Evolutionary conservation across 192 early-diverging fungal genomes (phyloP).

Genomic region (Entomortierella lignicola): DNA sequence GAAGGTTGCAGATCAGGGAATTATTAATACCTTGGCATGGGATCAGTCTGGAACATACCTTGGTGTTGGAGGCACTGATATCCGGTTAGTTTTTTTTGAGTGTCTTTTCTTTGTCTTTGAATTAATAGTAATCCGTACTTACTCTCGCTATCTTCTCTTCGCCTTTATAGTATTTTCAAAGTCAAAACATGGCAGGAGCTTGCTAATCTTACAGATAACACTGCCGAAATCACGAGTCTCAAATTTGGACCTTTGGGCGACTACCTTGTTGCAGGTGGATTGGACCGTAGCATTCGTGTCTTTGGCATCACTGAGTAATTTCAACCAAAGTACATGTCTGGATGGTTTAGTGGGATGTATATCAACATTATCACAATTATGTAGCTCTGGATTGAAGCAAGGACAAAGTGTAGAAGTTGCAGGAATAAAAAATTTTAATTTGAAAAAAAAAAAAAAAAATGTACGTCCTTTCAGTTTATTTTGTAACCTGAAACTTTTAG

Average conservation of each 20-base stretch:
- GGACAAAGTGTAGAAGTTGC: no score
- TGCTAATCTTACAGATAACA: conserved; percentile 61
- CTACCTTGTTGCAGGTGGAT: conserved; percentile 61
- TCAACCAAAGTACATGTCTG: no score
- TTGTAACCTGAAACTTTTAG: background rate
- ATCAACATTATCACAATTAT: no score
- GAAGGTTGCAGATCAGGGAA: conserved; percentile 64
- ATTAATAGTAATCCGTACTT: background rate
- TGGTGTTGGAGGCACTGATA: conserved; percentile 73
- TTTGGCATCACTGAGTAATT: conserved; percentile 57
- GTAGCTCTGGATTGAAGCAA: no score
- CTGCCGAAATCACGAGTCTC: conserved; percentile 64
- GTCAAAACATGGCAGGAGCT: conserved; percentile 75
- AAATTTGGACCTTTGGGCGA: conserved; percentile 69
- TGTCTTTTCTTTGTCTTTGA: background rate
- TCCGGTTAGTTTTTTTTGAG: conserved; percentile 49
- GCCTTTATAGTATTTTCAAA: conserved; percentile 63
- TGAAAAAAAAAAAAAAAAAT: background rate
- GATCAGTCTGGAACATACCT: conserved; percentile 90
- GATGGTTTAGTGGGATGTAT: no score
- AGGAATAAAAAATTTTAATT: background rate
- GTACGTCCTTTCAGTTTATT: background rate
- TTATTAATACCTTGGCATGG: conserved; percentile 75
- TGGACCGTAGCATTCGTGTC: conserved; percentile 70
- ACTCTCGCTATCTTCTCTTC: conserved; percentile 6